Percentiles rank a stretch among this genome's conserved stretches.
These are phyloP conservation scores for Tolypocladium pustulatum DNA, from an alignment of 2,329 filamentous ascomycete species.

Conservation along the genomic window DNA sequence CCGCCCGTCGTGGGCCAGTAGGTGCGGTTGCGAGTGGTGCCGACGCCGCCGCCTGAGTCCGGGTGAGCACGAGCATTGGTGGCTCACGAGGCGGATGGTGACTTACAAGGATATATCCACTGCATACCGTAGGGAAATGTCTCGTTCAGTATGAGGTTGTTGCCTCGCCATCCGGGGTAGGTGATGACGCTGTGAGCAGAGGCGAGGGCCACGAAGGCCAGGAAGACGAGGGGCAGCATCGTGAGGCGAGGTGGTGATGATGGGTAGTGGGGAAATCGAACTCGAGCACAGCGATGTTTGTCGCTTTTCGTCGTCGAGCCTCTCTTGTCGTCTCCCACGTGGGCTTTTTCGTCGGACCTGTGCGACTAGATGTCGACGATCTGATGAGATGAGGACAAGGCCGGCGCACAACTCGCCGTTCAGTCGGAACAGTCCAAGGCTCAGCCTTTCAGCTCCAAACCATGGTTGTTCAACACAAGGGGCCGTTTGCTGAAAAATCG, in stretches of 20 bases:
- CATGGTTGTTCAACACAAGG: neutral
- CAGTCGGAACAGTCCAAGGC: neutral
- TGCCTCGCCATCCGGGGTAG: conserved; percentile 79
- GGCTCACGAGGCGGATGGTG: neutral
- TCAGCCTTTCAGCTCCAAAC: neutral
- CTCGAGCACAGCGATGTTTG: neutral
- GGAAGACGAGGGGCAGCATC: conserved; percentile 15
- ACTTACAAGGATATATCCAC: conserved; percentile 88
- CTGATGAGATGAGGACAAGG: neutral
- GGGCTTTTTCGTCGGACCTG: neutral
- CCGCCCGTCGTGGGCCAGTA: conserved; percentile 85
- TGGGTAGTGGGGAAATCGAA: neutral
- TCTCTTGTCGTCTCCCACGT: neutral
- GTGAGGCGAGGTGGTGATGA: neutral
- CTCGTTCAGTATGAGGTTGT: conserved; percentile 72
- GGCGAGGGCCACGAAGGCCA: conserved; percentile 29
- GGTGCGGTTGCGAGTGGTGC: conserved; percentile 69
- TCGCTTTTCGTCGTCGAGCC: neutral
- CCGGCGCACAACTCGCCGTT: neutral
- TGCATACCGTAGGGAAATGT: conserved; percentile 84
- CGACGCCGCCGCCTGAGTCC: conserved; percentile 70
- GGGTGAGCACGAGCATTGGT: neutral
- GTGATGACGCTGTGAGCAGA: conserved; percentile 73
- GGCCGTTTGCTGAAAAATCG: too few relatives aligned
- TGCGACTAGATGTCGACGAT: neutral